Conservation (phyloP, 768 basidiomycete species). For the Russula emetica region DNA sequence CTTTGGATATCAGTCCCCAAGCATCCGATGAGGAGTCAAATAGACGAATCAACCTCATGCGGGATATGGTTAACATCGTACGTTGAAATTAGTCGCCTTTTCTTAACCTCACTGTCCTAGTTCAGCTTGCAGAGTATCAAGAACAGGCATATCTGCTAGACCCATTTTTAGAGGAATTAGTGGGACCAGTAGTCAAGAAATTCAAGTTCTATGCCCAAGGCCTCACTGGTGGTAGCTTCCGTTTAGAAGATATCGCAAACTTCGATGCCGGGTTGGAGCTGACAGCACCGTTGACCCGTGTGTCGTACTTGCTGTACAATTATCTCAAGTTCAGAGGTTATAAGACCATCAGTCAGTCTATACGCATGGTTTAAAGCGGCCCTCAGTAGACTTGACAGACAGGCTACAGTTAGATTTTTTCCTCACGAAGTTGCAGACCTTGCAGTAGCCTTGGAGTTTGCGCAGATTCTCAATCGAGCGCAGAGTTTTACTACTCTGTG, state of each 20-base stretch:
- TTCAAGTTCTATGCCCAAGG: conserved; percentile 53
- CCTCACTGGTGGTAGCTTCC: conserved; percentile 21
- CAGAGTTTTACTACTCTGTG: conserved; percentile 49
- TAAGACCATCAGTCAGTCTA: conserved; percentile 79
- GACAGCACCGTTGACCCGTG: conserved; percentile 38
- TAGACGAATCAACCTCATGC: conserved; percentile 10
- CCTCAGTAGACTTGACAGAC: conserved; percentile 3
- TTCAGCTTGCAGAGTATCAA: conserved; percentile 82
- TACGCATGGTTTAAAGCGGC: conserved; percentile 10
- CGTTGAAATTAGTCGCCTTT: background rate
- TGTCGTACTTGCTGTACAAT: conserved; percentile 65
- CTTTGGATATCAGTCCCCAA: conserved; percentile 42
- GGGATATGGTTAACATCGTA: conserved; percentile 18
- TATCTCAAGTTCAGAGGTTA: conserved; percentile 86
- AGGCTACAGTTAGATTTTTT: conserved; percentile 75
- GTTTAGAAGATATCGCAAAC: conserved; percentile 29
- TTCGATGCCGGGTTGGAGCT: conserved; percentile 32
- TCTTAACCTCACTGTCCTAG: conserved; percentile 10
- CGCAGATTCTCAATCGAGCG: conserved; percentile 45
- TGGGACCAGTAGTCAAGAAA: conserved; percentile 65
- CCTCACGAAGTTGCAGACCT: conserved; percentile 88
- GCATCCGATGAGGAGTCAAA: conserved; percentile 31
- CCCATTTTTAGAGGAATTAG: conserved; percentile 76
- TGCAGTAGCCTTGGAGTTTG: conserved; percentile 64
- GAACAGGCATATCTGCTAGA: conserved; percentile 92